These are phyloP conservation scores for Backusella tuberculispora DNA, from an alignment of 192 early-diverging fungal genomes.

Conservation along the genomic window DNA sequence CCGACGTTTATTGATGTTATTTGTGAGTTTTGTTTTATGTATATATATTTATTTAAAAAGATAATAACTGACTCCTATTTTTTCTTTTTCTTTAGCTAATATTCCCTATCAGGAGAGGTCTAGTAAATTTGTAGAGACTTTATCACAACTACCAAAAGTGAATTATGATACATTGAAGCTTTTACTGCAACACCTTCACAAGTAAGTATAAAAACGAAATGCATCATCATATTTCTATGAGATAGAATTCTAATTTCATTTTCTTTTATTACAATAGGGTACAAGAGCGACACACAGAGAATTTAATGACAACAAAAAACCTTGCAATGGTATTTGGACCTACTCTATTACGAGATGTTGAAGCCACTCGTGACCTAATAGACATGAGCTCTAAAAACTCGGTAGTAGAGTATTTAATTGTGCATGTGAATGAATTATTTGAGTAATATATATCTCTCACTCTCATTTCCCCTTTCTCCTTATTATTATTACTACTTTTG, in stretches of 20 bases:
- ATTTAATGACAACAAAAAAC: conserved; percentile 93
- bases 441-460: background rate
- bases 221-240: background rate
- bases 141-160: conserved; percentile 57
- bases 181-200: conserved; percentile 66
- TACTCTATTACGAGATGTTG: conserved; percentile 73
- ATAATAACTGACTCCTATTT: background rate
- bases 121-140: conserved; percentile 41
- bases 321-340: conserved; percentile 95
- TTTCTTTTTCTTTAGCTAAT: conserved; percentile 26
- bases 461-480: background rate
- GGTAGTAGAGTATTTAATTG: conserved; percentile 71
- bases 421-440: conserved; percentile 47
- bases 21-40: conserved; percentile 26
- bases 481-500: background rate
- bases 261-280: conserved; percentile 46
- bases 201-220: conserved; percentile 24
- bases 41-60: background rate
- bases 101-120: conserved; percentile 39
- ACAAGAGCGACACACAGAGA: conserved; percentile 59
- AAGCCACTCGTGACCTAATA: conserved; percentile 64
- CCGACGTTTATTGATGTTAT: conserved; percentile 60
- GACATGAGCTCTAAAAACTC: conserved; percentile 78
- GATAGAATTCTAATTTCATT: background rate
- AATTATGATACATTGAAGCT: conserved; percentile 63